phyloP scores from a whole-genome alignment of 805 yeast species.

The Candida maesae region DNA sequence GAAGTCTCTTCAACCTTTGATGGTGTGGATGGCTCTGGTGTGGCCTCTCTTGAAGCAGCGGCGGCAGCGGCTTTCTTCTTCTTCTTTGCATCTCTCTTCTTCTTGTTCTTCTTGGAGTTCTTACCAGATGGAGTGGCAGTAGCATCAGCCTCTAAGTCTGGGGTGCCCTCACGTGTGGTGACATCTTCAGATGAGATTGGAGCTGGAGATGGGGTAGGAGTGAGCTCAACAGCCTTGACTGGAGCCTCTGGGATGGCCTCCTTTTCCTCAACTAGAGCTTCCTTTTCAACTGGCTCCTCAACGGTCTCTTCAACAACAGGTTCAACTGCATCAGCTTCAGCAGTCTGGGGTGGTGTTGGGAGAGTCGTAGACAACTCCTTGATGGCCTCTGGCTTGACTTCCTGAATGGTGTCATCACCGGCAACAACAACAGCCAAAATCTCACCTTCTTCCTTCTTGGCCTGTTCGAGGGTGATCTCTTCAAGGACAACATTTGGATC shows the following conservation, averaged over 20 bases:
- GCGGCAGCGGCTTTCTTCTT: constrained; percentile 18
- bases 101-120: constrained; percentile 22
- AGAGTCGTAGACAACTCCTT: constrained; percentile 7
- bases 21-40: constrained; percentile 12
- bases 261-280: not conserved
- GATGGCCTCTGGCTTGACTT: constrained; percentile 10
- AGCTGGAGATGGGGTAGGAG: constrained; percentile 8
- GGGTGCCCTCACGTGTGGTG: constrained; percentile 16
- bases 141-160: constrained; percentile 11
- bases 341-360: constrained; percentile 24
- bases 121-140: constrained; percentile 8
- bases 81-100: constrained; percentile 23
- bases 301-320: constrained; percentile 5
- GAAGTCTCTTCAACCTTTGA: constrained; percentile 7
- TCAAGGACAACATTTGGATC: constrained; percentile 14
- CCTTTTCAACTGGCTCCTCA: not conserved
- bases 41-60: constrained; percentile 10
- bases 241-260: constrained; percentile 1
- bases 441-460: constrained; percentile 16
- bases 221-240: not conserved
- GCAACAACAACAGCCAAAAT: constrained; percentile 17
- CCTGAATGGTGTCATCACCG: constrained; percentile 7
- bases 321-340: constrained; percentile 4
- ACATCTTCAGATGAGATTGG: constrained; percentile 3
- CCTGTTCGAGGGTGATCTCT: constrained; percentile 19